Percentiles rank a stretch among this genome's conserved stretches.
These are phyloP conservation scores for Eucalyptus sp. DNA, from an alignment of 345 rosid genomes.

Conservation along the genomic window DNA sequence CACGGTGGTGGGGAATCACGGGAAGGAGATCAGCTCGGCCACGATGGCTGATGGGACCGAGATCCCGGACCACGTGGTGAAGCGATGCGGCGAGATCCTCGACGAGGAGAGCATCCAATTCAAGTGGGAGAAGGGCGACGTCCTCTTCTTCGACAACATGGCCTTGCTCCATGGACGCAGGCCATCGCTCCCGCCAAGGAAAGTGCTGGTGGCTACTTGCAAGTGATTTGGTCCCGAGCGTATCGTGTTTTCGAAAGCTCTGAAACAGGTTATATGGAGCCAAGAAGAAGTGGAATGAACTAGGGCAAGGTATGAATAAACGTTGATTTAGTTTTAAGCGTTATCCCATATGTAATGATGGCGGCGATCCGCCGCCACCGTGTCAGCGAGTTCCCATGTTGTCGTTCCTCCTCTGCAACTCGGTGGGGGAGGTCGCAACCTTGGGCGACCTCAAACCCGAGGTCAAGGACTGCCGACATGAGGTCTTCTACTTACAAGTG, in stretches of 20 bases:
- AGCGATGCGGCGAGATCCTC: conserved; percentile 46
- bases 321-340: neutral
- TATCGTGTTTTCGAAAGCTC: neutral
- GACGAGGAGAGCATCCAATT: conserved; percentile 72
- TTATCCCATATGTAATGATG: neutral
- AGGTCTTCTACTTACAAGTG: neutral
- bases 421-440: neutral
- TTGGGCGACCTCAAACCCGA: neutral
- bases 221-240: conserved; percentile 4
- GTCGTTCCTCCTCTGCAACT: neutral
- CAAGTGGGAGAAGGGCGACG: conserved; percentile 63
- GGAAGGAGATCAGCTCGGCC: conserved; percentile 52
- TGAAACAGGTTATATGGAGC: neutral
- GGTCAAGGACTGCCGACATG: neutral
- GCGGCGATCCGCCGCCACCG: neutral
- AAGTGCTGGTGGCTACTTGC: conserved; percentile 49
- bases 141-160: conserved; percentile 47
- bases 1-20: conserved; percentile 49
- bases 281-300: neutral
- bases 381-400: neutral
- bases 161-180: conserved; percentile 65
- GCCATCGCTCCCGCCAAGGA: conserved; percentile 47
- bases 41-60: conserved; percentile 47
- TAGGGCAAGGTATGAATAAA: neutral
- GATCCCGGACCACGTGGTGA: conserved; percentile 28